phyloP scores from a whole-genome alignment of 805 yeast species.

The Wickerhamomyces ciferrii region DNA sequence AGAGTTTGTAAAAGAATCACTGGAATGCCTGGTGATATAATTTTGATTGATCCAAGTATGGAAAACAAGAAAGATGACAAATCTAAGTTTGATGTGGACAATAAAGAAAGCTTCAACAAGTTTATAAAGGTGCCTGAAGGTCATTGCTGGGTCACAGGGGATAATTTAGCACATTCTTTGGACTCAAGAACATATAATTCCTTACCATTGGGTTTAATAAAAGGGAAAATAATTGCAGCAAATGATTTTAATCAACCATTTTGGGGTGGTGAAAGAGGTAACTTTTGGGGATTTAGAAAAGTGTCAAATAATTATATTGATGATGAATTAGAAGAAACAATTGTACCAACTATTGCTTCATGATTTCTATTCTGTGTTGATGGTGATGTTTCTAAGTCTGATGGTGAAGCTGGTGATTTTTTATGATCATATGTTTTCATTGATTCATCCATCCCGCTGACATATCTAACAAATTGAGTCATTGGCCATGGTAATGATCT shows the following conservation, averaged over 20 bases:
- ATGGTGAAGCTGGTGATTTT: neutral
- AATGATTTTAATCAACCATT: slow-evolving; percentile 46
- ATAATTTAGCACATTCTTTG: slow-evolving; percentile 77
- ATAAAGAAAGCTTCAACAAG: slow-evolving; percentile 26
- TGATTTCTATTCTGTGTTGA: neutral
- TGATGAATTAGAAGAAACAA: slow-evolving; percentile 18
- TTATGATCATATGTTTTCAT: slow-evolving; percentile 23
- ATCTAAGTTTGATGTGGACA: slow-evolving; percentile 2
- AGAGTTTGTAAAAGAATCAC: slow-evolving; percentile 90
- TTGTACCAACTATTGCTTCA: neutral
- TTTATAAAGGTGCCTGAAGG: slow-evolving; percentile 85
- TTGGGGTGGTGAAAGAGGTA: slow-evolving; percentile 28
- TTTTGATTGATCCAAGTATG: slow-evolving; percentile 75
- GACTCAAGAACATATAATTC: slow-evolving; percentile 89
- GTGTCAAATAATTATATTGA: slow-evolving; percentile 45
- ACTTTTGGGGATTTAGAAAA: slow-evolving; percentile 49
- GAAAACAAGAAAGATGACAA: slow-evolving; percentile 12
- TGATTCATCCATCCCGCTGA: slow-evolving; percentile 42
- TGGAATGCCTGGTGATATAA: slow-evolving; percentile 93
- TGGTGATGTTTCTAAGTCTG: neutral
- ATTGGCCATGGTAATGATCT: slow-evolving; percentile 70
- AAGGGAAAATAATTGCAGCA: slow-evolving; percentile 82
- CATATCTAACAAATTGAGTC: slow-evolving; percentile 32
- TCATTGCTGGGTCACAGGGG: slow-evolving; percentile 97
- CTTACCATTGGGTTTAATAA: slow-evolving; percentile 83